A percentile compares a stretch with the other conserved stretches of the same genome.
phyloP scores from a whole-genome alignment of 495 filamentous ascomycete genomes.

The Penicillium macrosclerotiorum region DNA sequence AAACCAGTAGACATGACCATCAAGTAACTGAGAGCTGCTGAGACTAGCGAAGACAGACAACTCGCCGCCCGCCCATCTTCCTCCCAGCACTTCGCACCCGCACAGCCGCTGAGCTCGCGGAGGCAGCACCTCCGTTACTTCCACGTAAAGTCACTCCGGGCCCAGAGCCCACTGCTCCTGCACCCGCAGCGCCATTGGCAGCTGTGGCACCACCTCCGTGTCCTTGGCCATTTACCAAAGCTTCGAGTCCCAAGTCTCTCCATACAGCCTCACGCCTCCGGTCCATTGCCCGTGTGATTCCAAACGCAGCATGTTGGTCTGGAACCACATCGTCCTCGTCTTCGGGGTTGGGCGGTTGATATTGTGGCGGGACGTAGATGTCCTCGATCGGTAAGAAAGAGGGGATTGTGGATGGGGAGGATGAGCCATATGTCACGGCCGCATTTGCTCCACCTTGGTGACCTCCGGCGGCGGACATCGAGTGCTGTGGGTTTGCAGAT shows the following conservation, averaged over 20 bases:
- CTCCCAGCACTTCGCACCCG: slow-evolving; percentile 26
- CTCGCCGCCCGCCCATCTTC: slow-evolving; percentile 40
- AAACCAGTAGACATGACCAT: too few relatives aligned
- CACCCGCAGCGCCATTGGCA: slow-evolving; percentile 11
- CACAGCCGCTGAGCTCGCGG: slow-evolving; percentile 16
- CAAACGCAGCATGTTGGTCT: slow-evolving; percentile 96
- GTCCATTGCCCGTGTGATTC: slow-evolving; percentile 78
- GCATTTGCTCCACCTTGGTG: slow-evolving; percentile 13
- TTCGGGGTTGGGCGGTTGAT: slow-evolving; percentile 92
- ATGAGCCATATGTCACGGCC: slow-evolving; percentile 36
- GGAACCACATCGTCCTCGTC: slow-evolving; percentile 98
- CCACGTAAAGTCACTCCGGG: slow-evolving; percentile 51
- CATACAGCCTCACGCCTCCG: slow-evolving; percentile 67
- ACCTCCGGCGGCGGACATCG: slow-evolving; percentile 20
- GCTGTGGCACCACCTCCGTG: slow-evolving; percentile 16
- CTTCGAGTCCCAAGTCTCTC: slow-evolving; percentile 79
- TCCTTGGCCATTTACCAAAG: slow-evolving; percentile 55
- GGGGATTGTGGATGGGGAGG: slow-evolving; percentile 34
- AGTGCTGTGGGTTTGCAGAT: slow-evolving; percentile 18
- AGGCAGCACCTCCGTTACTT: slow-evolving; percentile 24
- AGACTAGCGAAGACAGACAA: slow-evolving; percentile 39
- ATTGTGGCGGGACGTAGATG: slow-evolving; percentile 84
- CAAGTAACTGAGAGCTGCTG: too few relatives aligned
- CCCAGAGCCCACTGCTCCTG: slow-evolving; percentile 33
- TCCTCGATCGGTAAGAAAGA: slow-evolving; percentile 58